Evolutionary conservation across 1,284 basidiomycete genomes (phyloP).

Genomic region (Ceratobasidium sp.): DNA sequence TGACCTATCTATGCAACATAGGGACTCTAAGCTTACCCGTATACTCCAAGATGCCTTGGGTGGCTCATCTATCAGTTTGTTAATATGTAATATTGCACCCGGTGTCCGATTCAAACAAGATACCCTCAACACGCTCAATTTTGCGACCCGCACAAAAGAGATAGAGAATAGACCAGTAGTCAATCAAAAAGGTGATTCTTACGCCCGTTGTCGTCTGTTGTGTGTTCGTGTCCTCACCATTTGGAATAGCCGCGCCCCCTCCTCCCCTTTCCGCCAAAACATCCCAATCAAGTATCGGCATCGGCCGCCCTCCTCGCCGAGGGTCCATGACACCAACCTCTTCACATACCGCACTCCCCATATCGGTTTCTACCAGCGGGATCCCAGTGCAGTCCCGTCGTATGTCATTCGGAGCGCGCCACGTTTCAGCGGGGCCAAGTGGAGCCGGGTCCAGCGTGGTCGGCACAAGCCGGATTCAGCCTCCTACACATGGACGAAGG

Average conservation of each 20-base stretch:
- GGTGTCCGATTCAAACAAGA: conserved; percentile 79
- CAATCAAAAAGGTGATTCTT: conserved; percentile 67
- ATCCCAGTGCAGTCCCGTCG: conserved; percentile 20
- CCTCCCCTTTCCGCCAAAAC: conserved; percentile 52
- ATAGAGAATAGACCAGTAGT: conserved; percentile 78
- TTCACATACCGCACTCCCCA: conserved; percentile 30
- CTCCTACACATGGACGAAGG: conserved; percentile 14
- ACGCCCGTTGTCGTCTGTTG: not conserved
- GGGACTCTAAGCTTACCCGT: conserved; percentile 98
- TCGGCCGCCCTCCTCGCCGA: conserved; percentile 44
- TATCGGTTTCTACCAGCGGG: conserved; percentile 34
- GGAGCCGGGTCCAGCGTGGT: conserved; percentile 17
- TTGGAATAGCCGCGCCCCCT: conserved; percentile 50
- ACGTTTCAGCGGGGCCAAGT: conserved; percentile 38
- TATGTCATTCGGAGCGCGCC: conserved; percentile 17
- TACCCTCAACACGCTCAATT: conserved; percentile 83
- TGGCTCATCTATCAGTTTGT: conserved; percentile 73
- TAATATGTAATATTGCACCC: conserved; percentile 85
- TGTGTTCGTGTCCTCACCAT: conserved; percentile 19
- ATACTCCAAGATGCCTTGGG: conserved; percentile 91
- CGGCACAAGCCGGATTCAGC: conserved; percentile 1
- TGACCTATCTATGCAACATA: too few relatives aligned
- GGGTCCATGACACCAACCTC: conserved; percentile 40
- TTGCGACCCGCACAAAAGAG: conserved; percentile 79
- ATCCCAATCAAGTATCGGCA: conserved; percentile 30